A percentile compares a stretch with the other conserved stretches of the same genome.
Conservation (phyloP, 2,329 filamentous ascomycete species). For the Pyrenophora teres region DNA sequence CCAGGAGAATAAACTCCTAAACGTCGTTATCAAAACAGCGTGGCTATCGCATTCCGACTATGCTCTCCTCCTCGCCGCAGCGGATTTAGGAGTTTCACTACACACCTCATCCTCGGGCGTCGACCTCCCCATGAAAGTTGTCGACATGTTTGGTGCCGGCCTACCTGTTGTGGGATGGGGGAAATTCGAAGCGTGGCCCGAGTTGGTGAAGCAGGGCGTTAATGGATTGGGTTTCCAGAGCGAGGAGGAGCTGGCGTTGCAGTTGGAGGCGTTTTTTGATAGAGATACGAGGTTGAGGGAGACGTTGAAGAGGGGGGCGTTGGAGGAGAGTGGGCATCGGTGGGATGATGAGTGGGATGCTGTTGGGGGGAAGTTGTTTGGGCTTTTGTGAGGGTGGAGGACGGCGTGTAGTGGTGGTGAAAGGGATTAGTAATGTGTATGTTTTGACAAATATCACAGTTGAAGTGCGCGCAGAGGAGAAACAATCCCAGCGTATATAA, state of each 20-base stretch:
- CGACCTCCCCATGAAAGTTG: slow-evolving; percentile 97
- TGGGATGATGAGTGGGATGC: slow-evolving; percentile 96
- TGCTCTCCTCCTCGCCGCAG: slow-evolving; percentile 78
- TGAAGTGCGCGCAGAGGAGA: no score
- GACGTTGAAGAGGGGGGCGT: slow-evolving; percentile 69
- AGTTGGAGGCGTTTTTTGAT: slow-evolving; percentile 69
- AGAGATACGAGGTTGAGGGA: slow-evolving; percentile 59
- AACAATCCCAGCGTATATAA: no score
- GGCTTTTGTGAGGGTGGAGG: slow-evolving; percentile 1
- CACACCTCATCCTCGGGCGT: slow-evolving; percentile 95
- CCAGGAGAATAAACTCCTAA: slow-evolving; percentile 65
- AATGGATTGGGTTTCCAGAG: slow-evolving; percentile 87
- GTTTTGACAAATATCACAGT: no score
- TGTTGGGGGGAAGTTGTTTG: slow-evolving; percentile 73
- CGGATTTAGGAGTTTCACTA: slow-evolving; percentile 87
- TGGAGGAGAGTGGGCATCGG: slow-evolving; percentile 71
- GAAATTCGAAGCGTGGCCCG: slow-evolving; percentile 83
- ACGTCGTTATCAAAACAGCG: slow-evolving; percentile 75
- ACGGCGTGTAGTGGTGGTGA: no score
- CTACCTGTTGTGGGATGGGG: slow-evolving; percentile 88
- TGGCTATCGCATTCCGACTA: slow-evolving; percentile 88
- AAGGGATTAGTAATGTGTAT: no score
- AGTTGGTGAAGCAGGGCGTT: slow-evolving; percentile 83
- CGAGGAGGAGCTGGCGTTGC: slow-evolving; percentile 65
- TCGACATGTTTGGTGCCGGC: slow-evolving; percentile 97